Conservation (phyloP, 371 early-diverging fungal genomes). For the Apophysomyces ossiformis region DNA sequence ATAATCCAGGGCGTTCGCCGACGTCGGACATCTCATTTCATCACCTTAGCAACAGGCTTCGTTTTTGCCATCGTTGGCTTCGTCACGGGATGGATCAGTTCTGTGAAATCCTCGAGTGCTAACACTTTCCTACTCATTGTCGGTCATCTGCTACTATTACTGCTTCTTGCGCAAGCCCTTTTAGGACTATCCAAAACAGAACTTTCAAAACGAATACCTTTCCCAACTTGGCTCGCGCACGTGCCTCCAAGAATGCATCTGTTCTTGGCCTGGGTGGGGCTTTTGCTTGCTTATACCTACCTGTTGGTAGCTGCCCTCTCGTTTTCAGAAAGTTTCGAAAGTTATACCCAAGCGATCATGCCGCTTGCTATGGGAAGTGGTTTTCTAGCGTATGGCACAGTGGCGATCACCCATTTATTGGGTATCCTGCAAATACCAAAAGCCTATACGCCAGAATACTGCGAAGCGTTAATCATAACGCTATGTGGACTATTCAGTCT, state of each 20-base stretch:
- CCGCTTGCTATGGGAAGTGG: slow-evolving; percentile 49
- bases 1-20: slow-evolving; percentile 39
- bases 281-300: slow-evolving; percentile 31
- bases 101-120: slow-evolving; percentile 2
- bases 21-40: slow-evolving; percentile 30
- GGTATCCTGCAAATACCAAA: slow-evolving; percentile 40
- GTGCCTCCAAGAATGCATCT: slow-evolving; percentile 34
- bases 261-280: slow-evolving; percentile 35
- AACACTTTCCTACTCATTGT: slow-evolving; percentile 16
- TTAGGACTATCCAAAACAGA: slow-evolving; percentile 11
- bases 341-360: slow-evolving; percentile 29
- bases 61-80: slow-evolving; percentile 36
- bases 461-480: slow-evolving; percentile 43
- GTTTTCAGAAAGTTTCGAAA: slow-evolving; percentile 37
- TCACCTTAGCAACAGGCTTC: slow-evolving; percentile 25
- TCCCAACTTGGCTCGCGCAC: slow-evolving; percentile 8
- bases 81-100: slow-evolving; percentile 32
- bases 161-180: slow-evolving; percentile 13
- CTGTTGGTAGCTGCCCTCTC: slow-evolving; percentile 29
- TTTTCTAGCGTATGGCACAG: slow-evolving; percentile 43
- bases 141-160: slow-evolving; percentile 17
- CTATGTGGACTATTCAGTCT: slow-evolving; percentile 41
- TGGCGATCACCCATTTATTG: slow-evolving; percentile 39
- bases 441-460: slow-evolving; percentile 49
- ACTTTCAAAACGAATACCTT: slow-evolving; percentile 15